Conservation (phyloP, 768 basidiomycete genomes). For the Rhodocollybia butyracea region DNA sequence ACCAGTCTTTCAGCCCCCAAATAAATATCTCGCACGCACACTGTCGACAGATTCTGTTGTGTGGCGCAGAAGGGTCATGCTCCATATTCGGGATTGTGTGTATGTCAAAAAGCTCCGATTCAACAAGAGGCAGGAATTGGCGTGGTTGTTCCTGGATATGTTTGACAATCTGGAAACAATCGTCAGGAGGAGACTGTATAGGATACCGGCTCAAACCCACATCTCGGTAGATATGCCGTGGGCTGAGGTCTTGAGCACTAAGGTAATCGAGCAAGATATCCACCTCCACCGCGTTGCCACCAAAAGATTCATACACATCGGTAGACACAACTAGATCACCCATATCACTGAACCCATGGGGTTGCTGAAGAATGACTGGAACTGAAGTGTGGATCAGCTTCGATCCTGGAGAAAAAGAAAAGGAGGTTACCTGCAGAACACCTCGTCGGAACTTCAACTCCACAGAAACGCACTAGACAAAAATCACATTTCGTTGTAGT, state of each 20-base stretch:
- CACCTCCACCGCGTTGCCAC: slow-evolving; percentile 74
- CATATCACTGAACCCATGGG: slow-evolving; percentile 63
- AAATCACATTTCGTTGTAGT: slow-evolving; percentile 81
- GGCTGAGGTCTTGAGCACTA: slow-evolving; percentile 54
- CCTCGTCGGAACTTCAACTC: slow-evolving; percentile 71
- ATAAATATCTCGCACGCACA: slow-evolving; percentile 76
- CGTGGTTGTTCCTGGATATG: slow-evolving; percentile 58
- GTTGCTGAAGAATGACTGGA: slow-evolving; percentile 56
- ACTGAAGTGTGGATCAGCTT: slow-evolving; percentile 34
- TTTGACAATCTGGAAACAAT: slow-evolving; percentile 49
- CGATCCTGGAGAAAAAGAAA: not conserved
- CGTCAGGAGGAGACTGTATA: not conserved
- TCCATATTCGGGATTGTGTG: slow-evolving; percentile 41
- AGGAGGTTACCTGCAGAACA: slow-evolving; percentile 31
- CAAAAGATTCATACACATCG: slow-evolving; percentile 79
- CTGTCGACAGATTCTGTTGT: slow-evolving; percentile 60
- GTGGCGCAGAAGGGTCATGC: slow-evolving; percentile 49
- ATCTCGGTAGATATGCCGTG: slow-evolving; percentile 75
- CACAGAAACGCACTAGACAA: slow-evolving; percentile 81
- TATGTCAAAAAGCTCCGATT: slow-evolving; percentile 62
- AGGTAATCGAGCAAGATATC: slow-evolving; percentile 85
- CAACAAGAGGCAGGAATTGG: slow-evolving; percentile 64
- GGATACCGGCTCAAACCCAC: slow-evolving; percentile 14
- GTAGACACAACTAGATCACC: slow-evolving; percentile 75
- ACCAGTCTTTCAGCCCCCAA: slow-evolving; percentile 79